These are phyloP conservation scores for Pseudevernia furfuracea DNA, from an alignment of 495 filamentous ascomycete genomes.

Conservation along the genomic window DNA sequence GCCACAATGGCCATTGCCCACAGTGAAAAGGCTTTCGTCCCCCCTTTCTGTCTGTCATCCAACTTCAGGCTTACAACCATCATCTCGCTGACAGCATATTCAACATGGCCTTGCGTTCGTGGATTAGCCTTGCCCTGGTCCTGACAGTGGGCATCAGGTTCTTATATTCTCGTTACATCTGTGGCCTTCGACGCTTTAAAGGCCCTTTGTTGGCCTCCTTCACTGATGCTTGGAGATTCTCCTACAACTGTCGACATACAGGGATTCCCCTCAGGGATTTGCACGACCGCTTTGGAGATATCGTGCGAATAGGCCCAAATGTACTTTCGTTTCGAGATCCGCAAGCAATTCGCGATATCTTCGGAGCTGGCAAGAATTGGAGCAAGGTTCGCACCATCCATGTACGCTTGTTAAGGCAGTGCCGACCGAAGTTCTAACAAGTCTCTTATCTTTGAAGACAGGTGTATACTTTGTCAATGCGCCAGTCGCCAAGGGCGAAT, in stretches of 20 bases:
- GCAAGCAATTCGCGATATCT: constrained; percentile 62
- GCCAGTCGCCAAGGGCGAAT: constrained; percentile 54
- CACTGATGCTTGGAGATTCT: constrained; percentile 61
- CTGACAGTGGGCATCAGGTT: neutral
- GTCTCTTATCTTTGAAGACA: constrained; percentile 40
- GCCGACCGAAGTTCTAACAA: neutral
- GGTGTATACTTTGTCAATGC: constrained; percentile 65
- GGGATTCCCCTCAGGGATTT: constrained; percentile 41
- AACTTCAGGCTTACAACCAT: neutral
- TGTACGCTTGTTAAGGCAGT: neutral
- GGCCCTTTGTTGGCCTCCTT: constrained; percentile 61
- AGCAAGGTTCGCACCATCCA: constrained; percentile 47
- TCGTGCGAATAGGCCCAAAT: constrained; percentile 64
- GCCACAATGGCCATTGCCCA: neutral
- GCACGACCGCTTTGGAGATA: constrained; percentile 61
- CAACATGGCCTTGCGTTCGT: neutral
- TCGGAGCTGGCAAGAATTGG: constrained; percentile 75
- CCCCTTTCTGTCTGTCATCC: neutral
- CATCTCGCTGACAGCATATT: neutral
- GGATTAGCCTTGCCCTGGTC: neutral
- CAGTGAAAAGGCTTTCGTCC: neutral
- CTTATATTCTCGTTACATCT: constrained; percentile 2
- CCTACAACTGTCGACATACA: neutral
- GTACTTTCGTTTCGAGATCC: constrained; percentile 61
- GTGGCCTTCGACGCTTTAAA: constrained; percentile 55